phyloP scores from a whole-genome alignment of 257 asterid genomes.

The Ajuga chamaepitys region DNA sequence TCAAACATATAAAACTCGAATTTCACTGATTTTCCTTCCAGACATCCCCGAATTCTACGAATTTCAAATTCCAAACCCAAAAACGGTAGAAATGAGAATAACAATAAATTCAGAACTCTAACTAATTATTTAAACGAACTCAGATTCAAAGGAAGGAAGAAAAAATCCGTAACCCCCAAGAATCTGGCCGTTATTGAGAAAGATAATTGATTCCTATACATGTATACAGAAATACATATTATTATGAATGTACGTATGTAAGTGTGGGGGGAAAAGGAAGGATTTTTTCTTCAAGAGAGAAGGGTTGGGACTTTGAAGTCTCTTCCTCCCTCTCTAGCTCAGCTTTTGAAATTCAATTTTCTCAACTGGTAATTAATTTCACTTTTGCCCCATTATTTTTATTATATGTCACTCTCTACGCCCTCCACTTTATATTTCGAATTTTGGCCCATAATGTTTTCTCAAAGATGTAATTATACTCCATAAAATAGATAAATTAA shows the following conservation, averaged over 20 bases:
- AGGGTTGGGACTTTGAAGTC: constrained; percentile 15
- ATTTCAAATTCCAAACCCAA: constrained; percentile 1
- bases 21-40: constrained; percentile 11
- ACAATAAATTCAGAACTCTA: constrained; percentile 8
- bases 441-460: too few species aligned
- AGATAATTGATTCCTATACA: constrained; percentile 17
- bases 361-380: constrained; percentile 1
- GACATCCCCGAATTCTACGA: neutral
- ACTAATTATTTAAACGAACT: constrained; percentile 22
- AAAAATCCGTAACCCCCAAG: constrained; percentile 6
- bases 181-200: constrained; percentile 16
- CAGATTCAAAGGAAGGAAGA: constrained; percentile 43
- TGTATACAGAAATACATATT: neutral
- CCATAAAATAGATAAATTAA: too few species aligned
- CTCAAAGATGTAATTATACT: too few species aligned
- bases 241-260: neutral
- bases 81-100: neutral
- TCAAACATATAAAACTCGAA: constrained; percentile 14
- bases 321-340: constrained; percentile 74
- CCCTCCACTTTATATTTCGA: neutral
- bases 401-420: neutral
- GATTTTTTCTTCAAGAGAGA: constrained; percentile 18
- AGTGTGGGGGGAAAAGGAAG: constrained; percentile 22
- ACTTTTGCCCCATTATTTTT: constrained; percentile 1
- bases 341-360: constrained; percentile 88